These are phyloP conservation scores for Diaporthe sp. DNA, from an alignment of 2,329 filamentous ascomycete genomes.

Conservation along the genomic window DNA sequence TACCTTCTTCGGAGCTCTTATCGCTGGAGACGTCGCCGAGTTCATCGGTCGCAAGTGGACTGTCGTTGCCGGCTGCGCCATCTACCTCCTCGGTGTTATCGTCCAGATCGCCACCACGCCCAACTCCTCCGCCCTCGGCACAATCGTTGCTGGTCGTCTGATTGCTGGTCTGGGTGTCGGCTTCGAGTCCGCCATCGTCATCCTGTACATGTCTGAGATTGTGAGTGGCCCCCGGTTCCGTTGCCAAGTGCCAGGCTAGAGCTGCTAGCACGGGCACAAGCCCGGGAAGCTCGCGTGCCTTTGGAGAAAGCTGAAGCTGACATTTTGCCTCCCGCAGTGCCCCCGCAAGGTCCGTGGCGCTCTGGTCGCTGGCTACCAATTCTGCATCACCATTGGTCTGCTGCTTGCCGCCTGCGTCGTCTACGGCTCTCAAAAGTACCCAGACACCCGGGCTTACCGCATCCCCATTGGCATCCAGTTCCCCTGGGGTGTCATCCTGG, in stretches of 20 bases:
- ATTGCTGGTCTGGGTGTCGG: conserved; percentile 84
- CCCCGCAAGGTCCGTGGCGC: conserved; percentile 82
- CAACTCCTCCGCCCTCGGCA: conserved; percentile 64
- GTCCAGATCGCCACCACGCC: conserved; percentile 72
- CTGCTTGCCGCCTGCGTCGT: conserved; percentile 81
- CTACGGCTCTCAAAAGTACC: conserved; percentile 76
- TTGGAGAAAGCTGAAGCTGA: conserved; percentile 38
- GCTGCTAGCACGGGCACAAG: conserved; percentile 31
- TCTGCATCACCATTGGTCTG: conserved; percentile 85
- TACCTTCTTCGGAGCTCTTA: conserved; percentile 84
- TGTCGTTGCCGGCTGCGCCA: conserved; percentile 77
- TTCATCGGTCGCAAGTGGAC: conserved; percentile 80
- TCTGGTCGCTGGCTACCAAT: conserved; percentile 86
- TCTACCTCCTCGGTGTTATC: conserved; percentile 78
- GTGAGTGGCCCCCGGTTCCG: conserved; percentile 51
- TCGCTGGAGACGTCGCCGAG: conserved; percentile 84
- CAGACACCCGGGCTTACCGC: conserved; percentile 78
- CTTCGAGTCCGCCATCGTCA: conserved; percentile 84
- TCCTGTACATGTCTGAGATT: conserved; percentile 91
- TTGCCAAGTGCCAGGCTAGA: not conserved
- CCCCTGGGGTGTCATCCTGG: conserved; percentile 83
- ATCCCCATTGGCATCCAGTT: conserved; percentile 87
- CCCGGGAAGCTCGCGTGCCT: conserved; percentile 37
- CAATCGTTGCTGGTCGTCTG: conserved; percentile 80
- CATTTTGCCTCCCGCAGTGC: conserved; percentile 49